Evolutionary conservation across 768 basidiomycete genomes (phyloP).

Genomic region (Termitomyces sp.): DNA sequence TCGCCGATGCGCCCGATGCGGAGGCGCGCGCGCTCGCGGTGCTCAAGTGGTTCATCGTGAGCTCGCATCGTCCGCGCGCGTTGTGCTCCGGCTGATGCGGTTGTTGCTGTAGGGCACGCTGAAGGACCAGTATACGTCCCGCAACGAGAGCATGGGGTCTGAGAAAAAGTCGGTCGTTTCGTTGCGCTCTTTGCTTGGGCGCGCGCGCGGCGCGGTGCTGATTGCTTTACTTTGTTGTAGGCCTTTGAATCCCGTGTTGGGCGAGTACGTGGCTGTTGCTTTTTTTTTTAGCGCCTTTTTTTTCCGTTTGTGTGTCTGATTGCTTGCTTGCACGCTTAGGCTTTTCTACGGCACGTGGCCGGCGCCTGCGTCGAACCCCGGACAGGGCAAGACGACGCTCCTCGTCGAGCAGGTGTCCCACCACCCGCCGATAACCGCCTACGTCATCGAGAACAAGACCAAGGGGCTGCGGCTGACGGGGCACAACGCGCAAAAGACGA

Average conservation of each 20-base stretch:
- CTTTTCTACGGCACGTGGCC: conserved; percentile 92
- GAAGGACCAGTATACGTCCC: conserved; percentile 91
- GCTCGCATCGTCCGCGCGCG: too few species aligned
- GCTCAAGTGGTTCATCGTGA: conserved; percentile 92
- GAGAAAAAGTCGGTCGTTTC: conserved; percentile 84
- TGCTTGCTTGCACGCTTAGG: too few species aligned
- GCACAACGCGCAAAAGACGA: conserved; percentile 94
- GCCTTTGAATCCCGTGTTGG: conserved; percentile 93
- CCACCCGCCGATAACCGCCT: conserved; percentile 86
- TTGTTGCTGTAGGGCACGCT: conserved; percentile 63
- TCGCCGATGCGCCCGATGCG: conserved; percentile 68
- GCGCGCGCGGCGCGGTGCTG: too few species aligned
- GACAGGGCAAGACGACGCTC: conserved; percentile 75
- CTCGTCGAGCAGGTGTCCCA: conserved; percentile 97
- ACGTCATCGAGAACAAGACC: conserved; percentile 75
- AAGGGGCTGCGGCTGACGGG: conserved; percentile 78
- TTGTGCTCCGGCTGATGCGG: too few species aligned
- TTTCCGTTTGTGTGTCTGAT: too few species aligned
- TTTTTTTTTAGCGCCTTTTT: too few species aligned
- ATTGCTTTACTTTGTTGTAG: conserved; percentile 31
- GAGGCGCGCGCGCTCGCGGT: conserved; percentile 76
- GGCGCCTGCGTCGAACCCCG: conserved; percentile 32
- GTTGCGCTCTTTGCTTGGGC: not conserved
- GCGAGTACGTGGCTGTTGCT: conserved; percentile 56
- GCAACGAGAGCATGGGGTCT: conserved; percentile 93